Evolutionary conservation across 2,329 filamentous ascomycete species (phyloP), one percentile per base, ranked within the genome.

Genomic region (Cladosporium sp.): DNA sequence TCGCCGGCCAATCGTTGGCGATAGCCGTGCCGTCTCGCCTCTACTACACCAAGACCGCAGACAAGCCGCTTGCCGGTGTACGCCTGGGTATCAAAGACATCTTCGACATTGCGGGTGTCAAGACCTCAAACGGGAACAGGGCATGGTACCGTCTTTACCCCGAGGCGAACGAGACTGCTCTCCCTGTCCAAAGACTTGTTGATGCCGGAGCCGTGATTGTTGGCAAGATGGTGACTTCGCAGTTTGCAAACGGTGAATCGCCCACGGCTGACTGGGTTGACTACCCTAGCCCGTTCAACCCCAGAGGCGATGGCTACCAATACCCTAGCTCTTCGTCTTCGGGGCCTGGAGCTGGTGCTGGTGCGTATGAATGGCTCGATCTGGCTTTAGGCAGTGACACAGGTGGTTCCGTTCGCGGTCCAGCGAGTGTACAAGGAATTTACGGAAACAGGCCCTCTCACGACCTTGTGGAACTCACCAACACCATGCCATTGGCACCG

Each of bases 61-160:
- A 73, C n/a, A 75, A 80, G 58, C 82, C 81, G 1, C 69, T 86
- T 0, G 77, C 80, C 4, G 82, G 83, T 15, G 74, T 83, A 3
- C 74, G 83, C 15, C 63, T 85, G 1, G 82, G 75, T 0, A 72
- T 85, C 49, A 86, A 86, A 62, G 83, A 86, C 56, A 80, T 84
- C 41, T 82, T 75, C 58, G 72, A 82, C 54, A 64, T 85, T 34
- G 72, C 74, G 18, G 83, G 83, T 1, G 64, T 83, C 0, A 72
- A 73, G 11, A 83, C 79, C 0, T 73, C 73, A 1, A 71, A 78
- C 27, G 83, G 82, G 0, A 84, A 81, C 49, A 70, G 78, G 27
- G 77, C 81, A 1, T 86, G 78, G 72, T 75, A 74, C 18, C 67
- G 75, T 29, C 64, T 85, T 2, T 78, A 82, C 48, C 68, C 71